phyloP scores from a whole-genome alignment of 1,139 yeast species.

The Yamadazyma dushanensis region DNA sequence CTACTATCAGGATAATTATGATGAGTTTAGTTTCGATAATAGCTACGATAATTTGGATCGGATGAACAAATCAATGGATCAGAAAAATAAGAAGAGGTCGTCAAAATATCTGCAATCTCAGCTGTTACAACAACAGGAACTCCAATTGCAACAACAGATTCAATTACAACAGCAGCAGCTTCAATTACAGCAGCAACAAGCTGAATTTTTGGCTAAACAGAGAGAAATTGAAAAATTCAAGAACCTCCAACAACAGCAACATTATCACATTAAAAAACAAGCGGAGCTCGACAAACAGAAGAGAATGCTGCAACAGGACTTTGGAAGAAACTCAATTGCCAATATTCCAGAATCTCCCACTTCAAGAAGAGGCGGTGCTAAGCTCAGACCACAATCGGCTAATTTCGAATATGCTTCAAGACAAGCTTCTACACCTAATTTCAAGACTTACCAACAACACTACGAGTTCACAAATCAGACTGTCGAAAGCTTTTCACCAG shows the following conservation, averaged over 20 bases:
- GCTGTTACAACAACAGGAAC: background rate
- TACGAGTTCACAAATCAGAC: slow-evolving; percentile 25
- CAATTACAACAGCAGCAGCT: background rate
- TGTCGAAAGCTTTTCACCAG: slow-evolving; percentile 29
- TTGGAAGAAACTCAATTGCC: slow-evolving; percentile 15
- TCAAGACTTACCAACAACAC: slow-evolving; percentile 6
- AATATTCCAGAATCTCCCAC: slow-evolving; percentile 15
- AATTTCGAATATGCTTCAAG: slow-evolving; percentile 14
- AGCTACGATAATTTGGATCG: slow-evolving; percentile 24
- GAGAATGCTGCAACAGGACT: slow-evolving; percentile 21
- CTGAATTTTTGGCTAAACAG: slow-evolving; percentile 19
- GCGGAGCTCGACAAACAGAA: slow-evolving; percentile 17
- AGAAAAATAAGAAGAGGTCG: slow-evolving; percentile 6
- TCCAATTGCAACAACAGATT: background rate
- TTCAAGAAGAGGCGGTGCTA: slow-evolving; percentile 10
- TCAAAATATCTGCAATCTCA: slow-evolving; percentile 5
- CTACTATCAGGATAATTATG: slow-evolving; percentile 18
- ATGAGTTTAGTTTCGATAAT: slow-evolving; percentile 26
- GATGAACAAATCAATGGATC: slow-evolving; percentile 16
- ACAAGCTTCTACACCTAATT: slow-evolving; percentile 14
- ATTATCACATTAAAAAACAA: slow-evolving; percentile 27
- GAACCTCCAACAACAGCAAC: slow-evolving; percentile 33
- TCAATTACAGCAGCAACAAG: slow-evolving; percentile 6
- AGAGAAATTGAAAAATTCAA: slow-evolving; percentile 34
- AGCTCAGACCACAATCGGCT: slow-evolving; percentile 22